phyloP scores from a whole-genome alignment of 306 rosid genomes.

The Cajanus cajan region DNA sequence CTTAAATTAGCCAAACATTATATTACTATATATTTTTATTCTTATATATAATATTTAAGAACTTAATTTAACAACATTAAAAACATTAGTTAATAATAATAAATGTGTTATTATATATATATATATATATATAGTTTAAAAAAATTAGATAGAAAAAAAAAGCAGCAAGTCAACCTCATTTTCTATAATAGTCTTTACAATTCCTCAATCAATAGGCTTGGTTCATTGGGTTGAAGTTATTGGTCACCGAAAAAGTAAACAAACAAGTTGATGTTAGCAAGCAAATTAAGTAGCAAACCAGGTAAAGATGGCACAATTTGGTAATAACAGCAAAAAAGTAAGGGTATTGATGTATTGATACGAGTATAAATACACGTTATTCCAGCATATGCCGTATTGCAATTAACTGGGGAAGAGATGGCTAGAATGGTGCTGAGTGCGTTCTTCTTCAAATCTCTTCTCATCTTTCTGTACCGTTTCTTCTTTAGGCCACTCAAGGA shows the following conservation, averaged over 20 bases:
- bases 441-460: slow-evolving; percentile 49
- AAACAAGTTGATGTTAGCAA: background rate
- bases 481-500: slow-evolving; percentile 38
- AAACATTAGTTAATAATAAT: too few species aligned
- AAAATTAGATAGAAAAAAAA: too few species aligned
- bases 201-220: too few species aligned
- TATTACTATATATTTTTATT: too few species aligned
- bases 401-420: background rate
- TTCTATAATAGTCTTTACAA: too few species aligned
- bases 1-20: too few species aligned
- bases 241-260: background rate
- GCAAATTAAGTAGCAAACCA: background rate
- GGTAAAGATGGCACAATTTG: slow-evolving; percentile 20
- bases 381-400: too few species aligned
- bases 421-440: slow-evolving; percentile 36
- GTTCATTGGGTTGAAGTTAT: background rate
- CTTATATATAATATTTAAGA: too few species aligned
- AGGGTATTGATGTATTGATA: background rate
- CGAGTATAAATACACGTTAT: background rate
- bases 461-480: slow-evolving; percentile 43
- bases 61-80: too few species aligned
- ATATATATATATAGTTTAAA: too few species aligned
- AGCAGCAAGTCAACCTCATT: too few species aligned
- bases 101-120: too few species aligned
- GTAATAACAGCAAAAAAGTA: slow-evolving; percentile 25